These are phyloP conservation scores for Linum tenue DNA, from an alignment of 345 rosid species.

Conservation along the genomic window DNA sequence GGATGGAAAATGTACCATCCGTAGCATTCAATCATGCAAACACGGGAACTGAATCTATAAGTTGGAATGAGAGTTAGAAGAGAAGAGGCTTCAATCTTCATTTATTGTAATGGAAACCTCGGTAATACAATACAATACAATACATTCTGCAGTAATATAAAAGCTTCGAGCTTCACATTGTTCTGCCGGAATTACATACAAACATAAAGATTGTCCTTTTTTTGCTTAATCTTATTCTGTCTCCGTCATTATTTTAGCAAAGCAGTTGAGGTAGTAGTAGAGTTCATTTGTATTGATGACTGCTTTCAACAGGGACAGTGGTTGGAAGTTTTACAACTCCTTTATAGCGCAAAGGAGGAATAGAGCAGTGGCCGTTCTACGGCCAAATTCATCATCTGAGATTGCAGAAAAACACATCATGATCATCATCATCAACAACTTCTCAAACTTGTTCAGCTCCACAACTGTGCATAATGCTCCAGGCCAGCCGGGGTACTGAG, in stretches of 20 bases:
- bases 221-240: no score
- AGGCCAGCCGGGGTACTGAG: not conserved
- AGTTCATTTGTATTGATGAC: not conserved
- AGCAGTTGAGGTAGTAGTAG: not conserved
- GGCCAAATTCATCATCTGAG: no score
- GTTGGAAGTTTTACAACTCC: no score
- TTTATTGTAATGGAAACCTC: not conserved
- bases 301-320: not conserved
- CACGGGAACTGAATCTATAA: not conserved
- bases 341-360: no score
- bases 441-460: not conserved
- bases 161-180: not conserved
- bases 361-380: no score
- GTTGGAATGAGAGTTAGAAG: not conserved
- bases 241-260: not conserved
- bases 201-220: not conserved
- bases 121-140: not conserved
- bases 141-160: not conserved
- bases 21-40: not conserved
- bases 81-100: not conserved
- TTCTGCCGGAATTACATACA: not conserved
- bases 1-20: not conserved
- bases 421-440: not conserved
- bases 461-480: not conserved
- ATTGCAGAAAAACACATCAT: not conserved